Percentiles rank a stretch among this genome's conserved stretches.
These are phyloP conservation scores for Ophiostoma quercus DNA, from an alignment of 2,329 filamentous ascomycete genomes.

Conservation along the genomic window DNA sequence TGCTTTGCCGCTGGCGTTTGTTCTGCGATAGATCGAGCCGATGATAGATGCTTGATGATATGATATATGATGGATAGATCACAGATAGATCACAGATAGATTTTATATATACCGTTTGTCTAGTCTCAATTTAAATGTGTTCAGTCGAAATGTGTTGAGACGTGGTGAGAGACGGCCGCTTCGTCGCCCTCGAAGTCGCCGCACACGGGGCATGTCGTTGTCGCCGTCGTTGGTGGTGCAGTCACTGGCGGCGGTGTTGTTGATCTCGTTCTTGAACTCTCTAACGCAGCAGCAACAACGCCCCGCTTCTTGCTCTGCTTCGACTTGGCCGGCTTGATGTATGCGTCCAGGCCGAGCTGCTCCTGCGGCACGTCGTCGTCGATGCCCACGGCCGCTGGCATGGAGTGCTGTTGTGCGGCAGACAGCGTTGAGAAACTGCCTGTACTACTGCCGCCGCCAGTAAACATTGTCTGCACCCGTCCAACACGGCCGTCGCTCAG, in stretches of 20 bases:
- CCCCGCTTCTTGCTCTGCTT: conserved; percentile 31
- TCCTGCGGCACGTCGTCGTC: conserved; percentile 37
- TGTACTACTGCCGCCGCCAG: conserved; percentile 26
- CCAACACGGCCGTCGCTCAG: conserved; percentile 67
- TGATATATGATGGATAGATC: not conserved
- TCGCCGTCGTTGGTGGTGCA: conserved; percentile 8
- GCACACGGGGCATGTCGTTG: conserved; percentile 58
- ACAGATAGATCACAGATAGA: conserved; percentile 5
- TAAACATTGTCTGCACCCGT: conserved; percentile 60
- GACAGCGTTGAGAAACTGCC: conserved; percentile 21
- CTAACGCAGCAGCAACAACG: conserved; percentile 27
- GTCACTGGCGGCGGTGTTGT: conserved; percentile 24
- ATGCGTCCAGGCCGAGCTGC: conserved; percentile 48
- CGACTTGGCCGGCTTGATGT: conserved; percentile 36
- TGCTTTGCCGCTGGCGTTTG: not conserved
- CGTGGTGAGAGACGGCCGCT: conserved; percentile 61
- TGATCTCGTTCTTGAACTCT: conserved; percentile 14
- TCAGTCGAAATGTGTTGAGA: conserved; percentile 52
- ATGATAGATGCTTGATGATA: not conserved
- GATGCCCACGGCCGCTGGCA: not conserved
- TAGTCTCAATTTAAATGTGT: no score
- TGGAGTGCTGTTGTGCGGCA: conserved; percentile 7
- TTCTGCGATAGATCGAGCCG: not conserved
- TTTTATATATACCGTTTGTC: not conserved
- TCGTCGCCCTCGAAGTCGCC: conserved; percentile 63